These are phyloP conservation scores for Furcasterigmium sp. DNA, from an alignment of 2,329 filamentous ascomycete genomes.

Conservation along the genomic window DNA sequence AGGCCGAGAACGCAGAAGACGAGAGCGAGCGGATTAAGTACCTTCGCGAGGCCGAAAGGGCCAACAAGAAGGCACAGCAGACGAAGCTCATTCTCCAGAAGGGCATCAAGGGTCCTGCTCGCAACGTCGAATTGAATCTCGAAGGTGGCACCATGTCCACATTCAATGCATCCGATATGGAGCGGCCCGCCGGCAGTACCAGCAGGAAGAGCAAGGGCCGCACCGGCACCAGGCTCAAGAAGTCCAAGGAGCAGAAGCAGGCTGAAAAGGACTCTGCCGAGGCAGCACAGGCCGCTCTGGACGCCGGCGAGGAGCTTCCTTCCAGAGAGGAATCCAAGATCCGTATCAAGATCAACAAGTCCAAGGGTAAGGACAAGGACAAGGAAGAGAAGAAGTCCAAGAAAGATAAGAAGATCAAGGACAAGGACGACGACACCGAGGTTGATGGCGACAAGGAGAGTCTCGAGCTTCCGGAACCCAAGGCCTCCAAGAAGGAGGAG, in stretches of 20 bases:
- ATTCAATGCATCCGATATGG: slow-evolving; percentile 65
- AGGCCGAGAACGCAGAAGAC: slow-evolving; percentile 73
- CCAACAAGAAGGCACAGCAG: slow-evolving; percentile 87
- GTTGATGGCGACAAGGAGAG: slow-evolving; percentile 29
- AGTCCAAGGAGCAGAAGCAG: slow-evolving; percentile 82
- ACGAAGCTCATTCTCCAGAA: slow-evolving; percentile 84
- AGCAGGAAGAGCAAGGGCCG: slow-evolving; percentile 46
- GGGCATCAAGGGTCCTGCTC: slow-evolving; percentile 72
- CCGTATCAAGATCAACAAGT: slow-evolving; percentile 57
- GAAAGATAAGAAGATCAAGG: slow-evolving; percentile 30
- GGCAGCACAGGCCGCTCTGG: slow-evolving; percentile 78
- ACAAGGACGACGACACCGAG: slow-evolving; percentile 30
- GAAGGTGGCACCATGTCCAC: slow-evolving; percentile 83
- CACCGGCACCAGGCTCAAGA: slow-evolving; percentile 70
- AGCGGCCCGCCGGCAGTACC: slow-evolving; percentile 36
- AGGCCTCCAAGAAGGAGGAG: slow-evolving; percentile 26
- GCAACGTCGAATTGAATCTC: slow-evolving; percentile 69
- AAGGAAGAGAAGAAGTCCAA: slow-evolving; percentile 36
- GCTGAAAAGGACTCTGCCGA: slow-evolving; percentile 80
- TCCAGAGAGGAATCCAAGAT: slow-evolving; percentile 55
- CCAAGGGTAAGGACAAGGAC: slow-evolving; percentile 38
- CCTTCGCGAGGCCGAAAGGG: slow-evolving; percentile 79
- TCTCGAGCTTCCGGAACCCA: slow-evolving; percentile 41
- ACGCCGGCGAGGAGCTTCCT: slow-evolving; percentile 70
- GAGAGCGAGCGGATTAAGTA: slow-evolving; percentile 77